These are phyloP conservation scores for Oidium heveae DNA, from an alignment of 2,329 filamentous ascomycete genomes.

Conservation along the genomic window DNA sequence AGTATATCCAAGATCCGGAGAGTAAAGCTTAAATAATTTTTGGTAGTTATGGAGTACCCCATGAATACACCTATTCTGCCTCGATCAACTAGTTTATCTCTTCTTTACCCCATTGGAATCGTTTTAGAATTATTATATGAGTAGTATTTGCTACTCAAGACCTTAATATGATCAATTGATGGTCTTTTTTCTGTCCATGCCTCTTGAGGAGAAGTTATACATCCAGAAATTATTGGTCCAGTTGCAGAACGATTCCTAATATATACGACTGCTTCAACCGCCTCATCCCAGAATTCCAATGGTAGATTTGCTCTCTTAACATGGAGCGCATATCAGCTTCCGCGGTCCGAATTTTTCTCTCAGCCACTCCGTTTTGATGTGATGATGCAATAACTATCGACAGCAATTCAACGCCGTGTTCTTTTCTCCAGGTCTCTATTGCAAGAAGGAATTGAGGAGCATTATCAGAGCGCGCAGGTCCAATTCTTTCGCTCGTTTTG, in stretches of 20 bases:
- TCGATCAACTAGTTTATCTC: too few relatives aligned
- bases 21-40: not conserved
- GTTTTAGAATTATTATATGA: not conserved
- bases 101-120: not conserved
- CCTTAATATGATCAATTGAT: not conserved
- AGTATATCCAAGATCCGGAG: not conserved
- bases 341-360: not conserved
- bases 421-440: not conserved
- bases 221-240: too few relatives aligned
- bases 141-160: not conserved
- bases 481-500: not conserved
- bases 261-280: too few relatives aligned
- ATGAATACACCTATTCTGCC: too few relatives aligned
- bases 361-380: not conserved
- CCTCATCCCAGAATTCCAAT: too few relatives aligned
- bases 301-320: too few relatives aligned
- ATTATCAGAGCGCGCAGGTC: not conserved
- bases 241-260: too few relatives aligned
- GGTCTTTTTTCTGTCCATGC: not conserved
- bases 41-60: too few relatives aligned
- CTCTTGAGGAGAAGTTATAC: not conserved
- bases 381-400: not conserved
- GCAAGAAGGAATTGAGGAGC: not conserved
- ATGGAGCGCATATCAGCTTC: not conserved
- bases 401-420: not conserved